Base-by-base conservation (phyloP, 2,329 filamentous ascomycete genomes). In the Botrytis fragariae region DNA sequence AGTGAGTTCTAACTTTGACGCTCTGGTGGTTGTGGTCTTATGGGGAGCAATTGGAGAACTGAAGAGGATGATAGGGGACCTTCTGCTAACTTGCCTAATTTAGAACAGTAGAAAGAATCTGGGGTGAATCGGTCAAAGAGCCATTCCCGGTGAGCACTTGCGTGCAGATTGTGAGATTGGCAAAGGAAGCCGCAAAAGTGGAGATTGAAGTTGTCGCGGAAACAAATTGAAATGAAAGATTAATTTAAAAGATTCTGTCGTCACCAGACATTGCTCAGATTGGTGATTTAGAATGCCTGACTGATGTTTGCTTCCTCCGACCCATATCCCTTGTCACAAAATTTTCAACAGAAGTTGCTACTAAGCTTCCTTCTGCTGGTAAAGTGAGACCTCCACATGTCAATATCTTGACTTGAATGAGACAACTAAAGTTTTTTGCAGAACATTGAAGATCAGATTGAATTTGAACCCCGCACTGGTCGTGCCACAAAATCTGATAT, bases 151-250 rank as follows among this genome's bases (percentile, higher is more conserved):
- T 72, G 29, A 72, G 61, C 45, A 72, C 70, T 44, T 72, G 61
- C 60, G 48, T 72, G 39, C 61, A 72, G 29, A 42, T 72, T 35
- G 70, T 72, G 29, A 57, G 61, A 51, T 67, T 72, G 70, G 61
- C 45, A 2, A 72, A 72, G n/a, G 70, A 44, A 51, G 61, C 45
- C 42, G 70, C 70, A 67, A 67, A 44, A 45, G 45, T 67, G 16
- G 70, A 72, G 42, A 72, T 72, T 59, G 70, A 72, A 25, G 61
- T 67, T 60, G 48, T 72, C 32, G 70, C 70, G 44, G 60, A 72
- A 72, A 65, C 70, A 25, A 72, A 72, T 18, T 72, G 39, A 72
- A 68, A 45, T 57, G 14, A 67, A 44, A 57, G 14, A 25, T 22
- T 44, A 32, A 37, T 25, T 14, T 20, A 25, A 45, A 35, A 14